These are phyloP conservation scores for Ailanthus altissimus DNA, from an alignment of 345 rosid genomes.

Conservation along the genomic window DNA sequence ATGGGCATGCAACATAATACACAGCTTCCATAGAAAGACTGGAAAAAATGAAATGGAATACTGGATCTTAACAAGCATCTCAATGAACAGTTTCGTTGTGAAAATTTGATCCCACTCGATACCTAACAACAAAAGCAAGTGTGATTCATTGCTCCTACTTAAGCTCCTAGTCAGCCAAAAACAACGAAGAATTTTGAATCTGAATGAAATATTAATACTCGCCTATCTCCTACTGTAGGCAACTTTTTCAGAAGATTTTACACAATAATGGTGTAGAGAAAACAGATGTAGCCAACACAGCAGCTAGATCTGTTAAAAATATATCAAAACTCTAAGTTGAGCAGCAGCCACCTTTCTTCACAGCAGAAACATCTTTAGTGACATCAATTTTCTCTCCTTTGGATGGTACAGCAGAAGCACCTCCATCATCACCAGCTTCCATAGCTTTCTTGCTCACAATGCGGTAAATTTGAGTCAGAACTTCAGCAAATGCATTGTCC, in stretches of 20 bases:
- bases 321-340: constrained; percentile 48
- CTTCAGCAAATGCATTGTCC: constrained; percentile 87
- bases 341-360: constrained; percentile 92
- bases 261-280: constrained; percentile 32
- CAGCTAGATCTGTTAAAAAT: constrained; percentile 27
- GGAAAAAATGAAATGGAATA: background rate
- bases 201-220: constrained; percentile 27
- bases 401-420: constrained; percentile 57
- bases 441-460: constrained; percentile 88
- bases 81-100: background rate
- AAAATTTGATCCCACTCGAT: background rate
- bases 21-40: background rate
- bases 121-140: constrained; percentile 20
- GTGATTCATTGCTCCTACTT: constrained; percentile 25
- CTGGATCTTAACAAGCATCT: constrained; percentile 3
- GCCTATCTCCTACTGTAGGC: constrained; percentile 27
- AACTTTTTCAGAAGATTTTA: constrained; percentile 39
- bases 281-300: constrained; percentile 29
- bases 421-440: constrained; percentile 61
- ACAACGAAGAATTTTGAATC: constrained; percentile 26
- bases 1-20: background rate
- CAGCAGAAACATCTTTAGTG: constrained; percentile 80
- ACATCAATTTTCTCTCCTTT: constrained; percentile 90
- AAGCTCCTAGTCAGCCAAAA: constrained; percentile 24
- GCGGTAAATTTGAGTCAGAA: constrained; percentile 78